Base-by-base conservation (phyloP, 2,329 filamentous ascomycete species). In the Trichoderma polysporum region DNA sequence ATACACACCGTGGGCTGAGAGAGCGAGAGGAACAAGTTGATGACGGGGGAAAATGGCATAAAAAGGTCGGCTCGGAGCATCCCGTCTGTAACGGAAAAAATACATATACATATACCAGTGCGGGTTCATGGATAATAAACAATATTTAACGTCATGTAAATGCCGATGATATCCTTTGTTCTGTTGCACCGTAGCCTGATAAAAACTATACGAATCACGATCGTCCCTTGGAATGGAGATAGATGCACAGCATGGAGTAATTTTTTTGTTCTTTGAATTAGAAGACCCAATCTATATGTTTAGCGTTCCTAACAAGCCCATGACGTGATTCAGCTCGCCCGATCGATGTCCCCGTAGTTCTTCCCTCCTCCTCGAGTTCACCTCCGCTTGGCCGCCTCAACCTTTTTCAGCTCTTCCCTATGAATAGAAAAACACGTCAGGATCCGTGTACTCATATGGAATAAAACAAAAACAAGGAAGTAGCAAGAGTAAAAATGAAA, bases 341-440 rank as follows among this genome's bases (percentile, higher is more conserved):
- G 33, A 31, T 31, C 37, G 29, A 62, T 52, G 56, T 57, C 65
- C 50, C 29, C 68, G 68, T 70, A 60, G 66, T 67, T 66, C 68
- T 70, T 70, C 66, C 71, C 69, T 70, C 63, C 67, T 68, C 63
- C 65, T 71, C 61, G 65, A 50, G 73, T 72, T 76, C 72, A 87
- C 81, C 85, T 83, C 74, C 86, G 86, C 82, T 91, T 92, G 69
- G 87, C 84, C 47, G 89, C 86, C 78, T 95, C 92, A 75, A 97
- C 92, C 82, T 97, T 97, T 86, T 96, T 96, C 71, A 97, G 82
- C 79, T 98, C 94, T 80, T 97, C 92, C 82, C 91, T 94, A 71
- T 68, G 33, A 50, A 50, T 49, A 57, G 45, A 65, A 47, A 45
- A 15, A 41, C 50, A 61, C 54, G 64, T 71, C 62, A 73, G 71